phyloP scores from a whole-genome alignment of 164 flowering plant species.

The Annona squamosa region DNA sequence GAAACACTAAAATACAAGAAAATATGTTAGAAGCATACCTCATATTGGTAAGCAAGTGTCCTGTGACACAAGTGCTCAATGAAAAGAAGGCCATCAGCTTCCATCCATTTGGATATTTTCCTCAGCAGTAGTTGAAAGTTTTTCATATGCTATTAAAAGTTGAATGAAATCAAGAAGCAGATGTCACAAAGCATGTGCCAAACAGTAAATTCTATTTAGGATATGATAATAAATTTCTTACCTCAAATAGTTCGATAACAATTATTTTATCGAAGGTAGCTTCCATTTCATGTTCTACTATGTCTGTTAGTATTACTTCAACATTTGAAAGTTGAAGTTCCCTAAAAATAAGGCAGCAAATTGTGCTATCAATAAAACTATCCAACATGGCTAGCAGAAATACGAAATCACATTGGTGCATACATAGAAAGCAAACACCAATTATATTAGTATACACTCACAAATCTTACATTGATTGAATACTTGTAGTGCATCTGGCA shows the following conservation, averaged over 20 bases:
- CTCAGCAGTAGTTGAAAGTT: conserved; percentile 16
- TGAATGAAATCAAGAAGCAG: not conserved
- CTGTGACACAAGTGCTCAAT: conserved; percentile 19
- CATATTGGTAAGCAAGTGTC: conserved; percentile 13
- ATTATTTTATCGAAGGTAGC: conserved; percentile 66
- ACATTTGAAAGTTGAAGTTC: conserved; percentile 56
- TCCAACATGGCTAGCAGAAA: no score
- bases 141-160: conserved; percentile 18
- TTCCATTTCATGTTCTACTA: conserved; percentile 73
- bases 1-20: no score
- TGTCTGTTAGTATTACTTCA: conserved; percentile 74
- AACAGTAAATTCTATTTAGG: not conserved
- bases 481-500: no score
- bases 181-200: not conserved
- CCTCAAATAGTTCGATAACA: conserved; percentile 96
- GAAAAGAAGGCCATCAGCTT: conserved; percentile 23
- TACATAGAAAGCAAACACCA: no score
- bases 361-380: not conserved
- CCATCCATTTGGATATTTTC: conserved; percentile 19
- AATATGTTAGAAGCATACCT: conserved; percentile 8
- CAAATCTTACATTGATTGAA: no score
- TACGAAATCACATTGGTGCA: no score
- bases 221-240: conserved; percentile 6
- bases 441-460: no score
- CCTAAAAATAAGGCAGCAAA: conserved; percentile 24